Base-by-base conservation (phyloP, 495 filamentous ascomycete genomes). In the Penicillium taxi region DNA sequence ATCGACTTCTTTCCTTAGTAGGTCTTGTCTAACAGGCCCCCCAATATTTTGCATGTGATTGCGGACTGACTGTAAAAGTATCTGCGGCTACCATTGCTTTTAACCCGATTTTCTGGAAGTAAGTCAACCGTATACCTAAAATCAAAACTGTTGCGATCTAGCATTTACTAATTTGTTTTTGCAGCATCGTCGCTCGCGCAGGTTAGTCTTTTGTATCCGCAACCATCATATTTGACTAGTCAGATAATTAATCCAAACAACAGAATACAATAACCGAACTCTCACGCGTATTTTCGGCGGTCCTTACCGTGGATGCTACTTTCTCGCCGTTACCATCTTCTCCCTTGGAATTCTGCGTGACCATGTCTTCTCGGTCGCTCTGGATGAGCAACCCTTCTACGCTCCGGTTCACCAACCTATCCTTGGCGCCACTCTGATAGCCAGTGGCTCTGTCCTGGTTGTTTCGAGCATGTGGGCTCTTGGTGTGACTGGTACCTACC, bases 401-500 rank as follows among this genome's bases (percentile, higher is more conserved):
- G 54, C 59, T 33, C 58, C 62, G 22, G 57, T 65, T 41, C 64
- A 81, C 51, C 91, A 96, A 63, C 90, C 91, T 9, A 66, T 81
- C 18, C 55, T 81, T 13, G 85, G 81, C 26, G 83, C 79, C 36
- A 67, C 60, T 7, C 70, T 95, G 26, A 71, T 96, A 47, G 70
- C 71, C 27, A 39, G 67, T 25, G 93, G 91, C 28, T 96, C 94
- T 52, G 61, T 84, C 36, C 76, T 98, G 12, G 91, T 98, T 17
- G 56, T 96, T 12, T 79, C 80, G 19, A 85, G 78, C 42, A 96
- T 94, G 67, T 95, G 80, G 77, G 82, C 79, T 18, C 75, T 98
- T n/a, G 91, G 91, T 28, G 71, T 98, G 42, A 96, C 91, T 7
- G 93, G 91, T 38, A 98, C 91, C 45, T 98, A 96, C 59, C 70